phyloP scores from a whole-genome alignment of 306 rosid genomes.

The Prunus mongolica region DNA sequence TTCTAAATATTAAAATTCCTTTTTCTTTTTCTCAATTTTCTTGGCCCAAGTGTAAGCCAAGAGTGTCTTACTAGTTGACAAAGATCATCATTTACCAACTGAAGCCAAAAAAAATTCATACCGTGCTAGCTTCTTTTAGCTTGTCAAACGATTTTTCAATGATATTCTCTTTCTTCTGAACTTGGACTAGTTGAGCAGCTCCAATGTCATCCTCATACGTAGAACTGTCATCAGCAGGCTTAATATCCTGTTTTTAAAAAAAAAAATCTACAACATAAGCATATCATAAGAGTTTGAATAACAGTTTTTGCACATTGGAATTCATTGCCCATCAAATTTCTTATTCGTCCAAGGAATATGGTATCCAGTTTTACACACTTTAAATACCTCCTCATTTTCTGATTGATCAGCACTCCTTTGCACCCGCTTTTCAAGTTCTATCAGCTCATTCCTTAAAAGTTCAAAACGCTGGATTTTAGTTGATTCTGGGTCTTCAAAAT shows the following conservation, averaged over 20 bases:
- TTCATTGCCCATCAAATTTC: background rate
- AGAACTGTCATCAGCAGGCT: slow-evolving; percentile 44
- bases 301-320: background rate
- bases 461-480: slow-evolving; percentile 83
- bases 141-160: slow-evolving; percentile 69
- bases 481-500: slow-evolving; percentile 46
- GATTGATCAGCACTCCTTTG: slow-evolving; percentile 75
- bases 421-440: slow-evolving; percentile 84
- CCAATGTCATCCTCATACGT: slow-evolving; percentile 31
- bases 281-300: background rate
- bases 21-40: background rate
- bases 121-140: slow-evolving; percentile 79
- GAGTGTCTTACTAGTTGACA: background rate
- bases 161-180: slow-evolving; percentile 61
- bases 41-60: background rate
- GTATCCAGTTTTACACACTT: background rate
- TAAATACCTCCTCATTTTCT: slow-evolving; percentile 61
- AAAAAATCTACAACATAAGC: slow-evolving; percentile 2
- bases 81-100: slow-evolving; percentile 12
- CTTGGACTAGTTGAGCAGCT: slow-evolving; percentile 44
- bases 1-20: background rate
- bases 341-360: background rate
- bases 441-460: slow-evolving; percentile 71
- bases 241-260: slow-evolving; percentile 42
- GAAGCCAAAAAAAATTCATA: slow-evolving; percentile 33